These are phyloP conservation scores for Gnomoniopsis sp. DNA, from an alignment of 2,329 filamentous ascomycete species.

Conservation along the genomic window DNA sequence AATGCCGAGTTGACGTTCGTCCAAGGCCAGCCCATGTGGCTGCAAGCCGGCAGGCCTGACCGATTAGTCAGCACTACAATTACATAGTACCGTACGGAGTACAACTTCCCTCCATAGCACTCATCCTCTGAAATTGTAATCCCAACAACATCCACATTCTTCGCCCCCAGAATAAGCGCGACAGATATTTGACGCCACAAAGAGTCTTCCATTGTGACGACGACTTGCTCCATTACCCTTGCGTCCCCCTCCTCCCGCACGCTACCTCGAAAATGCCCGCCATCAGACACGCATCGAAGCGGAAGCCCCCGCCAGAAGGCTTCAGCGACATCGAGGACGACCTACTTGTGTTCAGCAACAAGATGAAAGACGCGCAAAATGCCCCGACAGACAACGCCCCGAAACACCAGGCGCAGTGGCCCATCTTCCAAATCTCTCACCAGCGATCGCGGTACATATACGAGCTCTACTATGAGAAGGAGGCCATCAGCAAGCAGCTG, in stretches of 20 bases:
- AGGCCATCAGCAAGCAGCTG: conserved; percentile 85
- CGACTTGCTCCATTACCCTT: background rate
- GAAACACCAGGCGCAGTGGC: conserved; percentile 91
- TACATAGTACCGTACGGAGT: too few relatives aligned
- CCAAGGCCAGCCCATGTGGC: conserved; percentile 14
- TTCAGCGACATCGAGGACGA: conserved; percentile 88
- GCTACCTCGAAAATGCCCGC: conserved; percentile 60
- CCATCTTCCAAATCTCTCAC: conserved; percentile 95
- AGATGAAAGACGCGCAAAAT: conserved; percentile 95
- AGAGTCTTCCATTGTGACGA: background rate
- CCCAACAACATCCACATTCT: too few relatives aligned
- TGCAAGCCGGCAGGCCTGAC: conserved; percentile 16
- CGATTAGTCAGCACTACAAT: too few relatives aligned
- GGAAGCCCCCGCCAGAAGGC: conserved; percentile 79
- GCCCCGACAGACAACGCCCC: conserved; percentile 74
- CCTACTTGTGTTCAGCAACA: conserved; percentile 79
- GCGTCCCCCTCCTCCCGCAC: background rate
- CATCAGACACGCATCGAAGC: conserved; percentile 70
- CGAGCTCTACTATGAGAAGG: conserved; percentile 96
- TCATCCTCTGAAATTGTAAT: too few relatives aligned
- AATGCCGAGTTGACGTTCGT: conserved; percentile 6
- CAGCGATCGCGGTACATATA: conserved; percentile 92
- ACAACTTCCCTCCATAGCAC: too few relatives aligned
- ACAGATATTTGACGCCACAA: too few relatives aligned
- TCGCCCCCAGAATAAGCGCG: too few relatives aligned